Conservation (phyloP, 139 green algal species). For the Chlamydomonas applanata region DNA sequence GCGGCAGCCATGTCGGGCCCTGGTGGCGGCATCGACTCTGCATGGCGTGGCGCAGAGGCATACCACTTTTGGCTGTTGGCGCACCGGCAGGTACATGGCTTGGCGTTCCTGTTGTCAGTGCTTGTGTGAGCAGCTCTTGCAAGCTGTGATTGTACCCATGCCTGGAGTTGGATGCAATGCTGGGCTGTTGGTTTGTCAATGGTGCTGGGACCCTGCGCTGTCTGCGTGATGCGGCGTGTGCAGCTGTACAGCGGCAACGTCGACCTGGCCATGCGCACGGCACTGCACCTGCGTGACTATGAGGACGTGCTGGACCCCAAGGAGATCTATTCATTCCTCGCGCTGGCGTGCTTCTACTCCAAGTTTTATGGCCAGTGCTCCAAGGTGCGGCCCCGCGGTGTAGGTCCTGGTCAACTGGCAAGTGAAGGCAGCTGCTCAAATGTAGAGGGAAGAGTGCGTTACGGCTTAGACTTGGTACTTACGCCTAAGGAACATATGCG, state of each 20-base stretch:
- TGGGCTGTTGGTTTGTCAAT: no score
- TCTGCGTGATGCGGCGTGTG: not conserved
- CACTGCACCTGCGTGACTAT: constrained; percentile 68
- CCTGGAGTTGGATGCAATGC: no score
- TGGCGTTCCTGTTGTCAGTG: no score
- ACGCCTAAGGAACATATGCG: not conserved
- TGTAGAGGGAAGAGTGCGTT: not conserved
- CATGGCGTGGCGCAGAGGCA: constrained; percentile 76
- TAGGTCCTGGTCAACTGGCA: not conserved
- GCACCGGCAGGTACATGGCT: constrained; percentile 43
- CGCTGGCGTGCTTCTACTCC: constrained; percentile 71
- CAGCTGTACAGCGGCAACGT: constrained; percentile 43
- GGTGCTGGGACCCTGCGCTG: not conserved
- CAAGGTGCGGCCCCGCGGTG: constrained; percentile 35
- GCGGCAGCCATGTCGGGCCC: constrained; percentile 23
- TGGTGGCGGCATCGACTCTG: constrained; percentile 41
- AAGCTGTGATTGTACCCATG: no score
- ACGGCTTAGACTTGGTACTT: no score
- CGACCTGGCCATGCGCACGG: constrained; percentile 66
- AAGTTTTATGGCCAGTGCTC: constrained; percentile 69
- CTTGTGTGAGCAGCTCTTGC: no score
- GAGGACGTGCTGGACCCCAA: constrained; percentile 67
- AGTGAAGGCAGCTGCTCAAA: no score
- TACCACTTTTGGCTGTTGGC: constrained; percentile 85
- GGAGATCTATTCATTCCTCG: constrained; percentile 68